Conservation (phyloP, 2,329 filamentous ascomycete genomes). For the Cordyceps tenuipes region DNA sequence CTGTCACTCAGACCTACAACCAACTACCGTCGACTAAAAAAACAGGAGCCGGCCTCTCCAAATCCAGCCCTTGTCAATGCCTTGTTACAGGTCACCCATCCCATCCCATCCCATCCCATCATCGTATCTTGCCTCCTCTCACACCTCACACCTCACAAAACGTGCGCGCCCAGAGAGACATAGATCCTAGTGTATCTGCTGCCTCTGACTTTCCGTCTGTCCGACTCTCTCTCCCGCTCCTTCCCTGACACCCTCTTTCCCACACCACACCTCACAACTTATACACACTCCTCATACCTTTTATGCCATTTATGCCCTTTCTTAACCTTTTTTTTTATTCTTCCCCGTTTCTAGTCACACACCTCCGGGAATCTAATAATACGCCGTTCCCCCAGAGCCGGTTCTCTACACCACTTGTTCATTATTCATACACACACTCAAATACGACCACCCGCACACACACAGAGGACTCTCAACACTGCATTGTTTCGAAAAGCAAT, state of each 20-base stretch:
- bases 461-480: background rate
- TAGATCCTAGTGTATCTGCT: too few relatives aligned
- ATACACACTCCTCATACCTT: constrained; percentile 6
- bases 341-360: background rate
- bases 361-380: background rate
- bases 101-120: too few relatives aligned
- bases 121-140: too few relatives aligned
- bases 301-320: background rate
- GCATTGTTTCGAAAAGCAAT: constrained; percentile 5
- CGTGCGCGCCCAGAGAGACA: too few relatives aligned
- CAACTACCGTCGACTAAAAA: too few relatives aligned
- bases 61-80: too few relatives aligned
- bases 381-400: constrained; percentile 7
- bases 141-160: too few relatives aligned
- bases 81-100: too few relatives aligned
- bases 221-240: background rate
- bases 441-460: background rate
- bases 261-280: background rate
- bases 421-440: constrained; percentile 3
- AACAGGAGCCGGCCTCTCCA: too few relatives aligned
- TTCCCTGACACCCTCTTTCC: background rate
- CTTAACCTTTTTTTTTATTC: background rate
- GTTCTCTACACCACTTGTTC: background rate
- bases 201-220: background rate
- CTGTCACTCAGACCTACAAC: too few relatives aligned